Percentiles rank a stretch among this genome's conserved stretches.
Evolutionary conservation across 2,329 filamentous ascomycete genomes (phyloP).

Genomic region (Ophiostoma fasciatum): DNA sequence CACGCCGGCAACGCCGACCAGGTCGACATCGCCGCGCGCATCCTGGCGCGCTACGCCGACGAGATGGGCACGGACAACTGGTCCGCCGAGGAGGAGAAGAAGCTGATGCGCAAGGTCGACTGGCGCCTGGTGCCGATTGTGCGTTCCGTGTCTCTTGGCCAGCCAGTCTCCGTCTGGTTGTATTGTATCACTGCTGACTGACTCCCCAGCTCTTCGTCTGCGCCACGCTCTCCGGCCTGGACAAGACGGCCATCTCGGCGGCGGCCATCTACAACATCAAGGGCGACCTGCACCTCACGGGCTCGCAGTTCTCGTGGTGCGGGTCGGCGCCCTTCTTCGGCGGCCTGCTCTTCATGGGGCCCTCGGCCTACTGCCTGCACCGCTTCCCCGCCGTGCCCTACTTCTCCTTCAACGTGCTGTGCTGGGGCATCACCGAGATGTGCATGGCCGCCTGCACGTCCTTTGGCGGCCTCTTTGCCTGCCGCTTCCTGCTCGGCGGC

Average conservation of each 20-base stretch:
- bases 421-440: conserved; percentile 13
- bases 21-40: conserved; percentile 16
- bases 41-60: conserved; percentile 14
- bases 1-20: conserved; percentile 14
- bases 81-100: conserved; percentile 10
- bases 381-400: conserved; percentile 8
- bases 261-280: conserved; percentile 16
- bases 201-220: conserved; percentile 4
- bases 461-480: conserved; percentile 12
- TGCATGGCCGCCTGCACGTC: conserved; percentile 12
- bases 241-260: conserved; percentile 14
- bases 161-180: too few relatives aligned
- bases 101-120: conserved; percentile 10
- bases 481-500: conserved; percentile 13
- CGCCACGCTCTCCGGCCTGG: conserved; percentile 9
- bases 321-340: conserved; percentile 14
- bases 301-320: conserved; percentile 16
- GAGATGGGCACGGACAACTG: conserved; percentile 8
- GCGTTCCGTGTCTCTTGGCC: too few relatives aligned
- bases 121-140: conserved; percentile 12
- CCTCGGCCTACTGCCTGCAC: conserved; percentile 13
- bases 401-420: conserved; percentile 12
- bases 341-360: conserved; percentile 14
- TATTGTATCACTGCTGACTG: conserved; percentile 10
- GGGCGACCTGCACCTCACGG: conserved; percentile 11